These are phyloP conservation scores for Neostapfia colusana DNA, from an alignment of 176 grass and related monocot species.

Conservation along the genomic window DNA sequence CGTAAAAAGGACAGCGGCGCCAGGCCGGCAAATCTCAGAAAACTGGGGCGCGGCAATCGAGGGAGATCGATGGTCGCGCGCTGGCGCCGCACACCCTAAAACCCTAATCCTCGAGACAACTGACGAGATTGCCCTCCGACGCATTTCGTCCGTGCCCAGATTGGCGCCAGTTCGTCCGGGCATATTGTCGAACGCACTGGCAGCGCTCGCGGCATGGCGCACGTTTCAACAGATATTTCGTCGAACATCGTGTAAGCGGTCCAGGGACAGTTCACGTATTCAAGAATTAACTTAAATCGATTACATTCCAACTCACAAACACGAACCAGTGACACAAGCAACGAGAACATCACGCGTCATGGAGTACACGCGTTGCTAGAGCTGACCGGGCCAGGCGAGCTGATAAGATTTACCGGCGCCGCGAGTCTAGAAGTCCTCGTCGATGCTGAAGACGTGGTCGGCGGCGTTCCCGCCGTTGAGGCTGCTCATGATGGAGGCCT, in stretches of 20 bases:
- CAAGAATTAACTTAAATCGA: background rate
- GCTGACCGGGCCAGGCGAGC: background rate
- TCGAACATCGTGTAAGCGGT: background rate
- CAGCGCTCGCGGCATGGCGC: background rate
- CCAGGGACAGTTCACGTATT: background rate
- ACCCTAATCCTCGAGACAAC: background rate
- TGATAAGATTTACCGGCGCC: too few relatives aligned
- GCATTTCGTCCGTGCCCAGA: constrained; percentile 16
- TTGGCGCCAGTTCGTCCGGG: too few relatives aligned
- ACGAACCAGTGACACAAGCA: constrained; percentile 1
- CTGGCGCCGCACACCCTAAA: background rate
- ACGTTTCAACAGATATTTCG: background rate
- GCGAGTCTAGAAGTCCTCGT: constrained; percentile 63
- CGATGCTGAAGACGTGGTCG: constrained; percentile 77
- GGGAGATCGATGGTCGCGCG: background rate
- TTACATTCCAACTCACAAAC: constrained; percentile 23
- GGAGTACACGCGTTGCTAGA: constrained; percentile 15
- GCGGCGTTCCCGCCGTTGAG: constrained; percentile 44
- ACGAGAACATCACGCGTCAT: background rate
- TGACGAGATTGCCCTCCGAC: background rate
- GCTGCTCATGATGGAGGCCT: constrained; percentile 70
- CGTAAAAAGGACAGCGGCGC: background rate
- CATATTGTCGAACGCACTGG: background rate
- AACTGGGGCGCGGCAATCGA: background rate
- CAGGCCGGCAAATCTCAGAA: background rate